Evolutionary conservation across 2,329 filamentous ascomycete species (phyloP), one percentile per base, ranked within the genome.

Genomic region (Talaromyces sp.): DNA sequence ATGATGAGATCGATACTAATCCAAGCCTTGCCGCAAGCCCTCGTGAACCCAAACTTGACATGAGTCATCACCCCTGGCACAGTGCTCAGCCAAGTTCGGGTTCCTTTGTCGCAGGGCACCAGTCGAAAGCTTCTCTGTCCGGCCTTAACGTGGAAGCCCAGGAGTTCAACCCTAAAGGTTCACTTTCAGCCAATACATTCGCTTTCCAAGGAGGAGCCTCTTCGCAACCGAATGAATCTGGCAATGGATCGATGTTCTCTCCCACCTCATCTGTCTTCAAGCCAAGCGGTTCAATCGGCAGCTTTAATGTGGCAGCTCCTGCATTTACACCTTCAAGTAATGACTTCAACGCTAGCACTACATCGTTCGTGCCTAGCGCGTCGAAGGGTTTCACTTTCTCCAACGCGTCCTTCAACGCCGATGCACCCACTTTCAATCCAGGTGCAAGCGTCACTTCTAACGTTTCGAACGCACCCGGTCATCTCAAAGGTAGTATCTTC

Each of bases 61-160:
- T 71, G 7, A 69, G 71, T 35, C 70, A 73, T 42, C 67, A 66
- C 12, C 66, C 71, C 6, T 77, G 73, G 72, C 75, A 77, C 56
- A 71, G 74, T 60, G 55, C 72, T 18, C 71, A 74, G 58, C 67
- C 69, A 21, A 76, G 73, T 62, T 63, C 65, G 58, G 67, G 66
- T 44, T 75, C 74, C 4, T 77, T 74, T 56, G 66, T 65, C 16
- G 77, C 81, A 11, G 84, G 83, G 66, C 89, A 81, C 18, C 62
- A 64, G 23, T 88, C 87, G 71, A 91, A 89, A 69, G 81, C 87
- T 2, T 93, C 82, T 0, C 76, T 88, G 48, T 91, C 92, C 0
- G 93, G 88, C 68, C 84, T 98, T 68, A 98, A 98, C 69, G 92
- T 96, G 33, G 86, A 89, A 66, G 93, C 93, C 0, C 90, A 92